phyloP scores from a whole-genome alignment of 306 rosid genomes.

The Vigna reflexopilosa region DNA sequence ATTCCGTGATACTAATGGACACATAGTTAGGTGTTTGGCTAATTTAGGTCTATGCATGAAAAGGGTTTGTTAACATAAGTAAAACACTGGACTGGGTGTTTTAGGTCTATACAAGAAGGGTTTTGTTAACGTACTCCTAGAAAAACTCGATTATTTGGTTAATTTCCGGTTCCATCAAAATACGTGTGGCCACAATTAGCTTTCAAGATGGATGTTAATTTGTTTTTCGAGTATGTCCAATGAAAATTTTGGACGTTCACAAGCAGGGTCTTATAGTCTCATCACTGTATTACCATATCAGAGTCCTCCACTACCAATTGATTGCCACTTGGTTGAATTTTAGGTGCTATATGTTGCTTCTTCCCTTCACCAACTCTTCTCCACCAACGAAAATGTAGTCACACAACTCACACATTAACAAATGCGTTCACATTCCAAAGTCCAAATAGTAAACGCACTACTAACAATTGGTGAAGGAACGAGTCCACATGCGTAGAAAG shows the following conservation, averaged over 20 bases:
- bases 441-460: conserved; percentile 9
- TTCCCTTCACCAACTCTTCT: conserved; percentile 45
- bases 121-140: background rate
- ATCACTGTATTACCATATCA: background rate
- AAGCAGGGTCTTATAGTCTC: background rate
- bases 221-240: background rate
- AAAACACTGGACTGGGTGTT: background rate
- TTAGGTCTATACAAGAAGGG: background rate
- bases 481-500: too few relatives aligned
- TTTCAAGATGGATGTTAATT: background rate
- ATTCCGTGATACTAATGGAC: background rate
- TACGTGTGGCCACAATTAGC: background rate
- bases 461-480: background rate
- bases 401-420: conserved; percentile 9
- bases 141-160: background rate
- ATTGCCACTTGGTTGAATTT: conserved; percentile 18
- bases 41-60: background rate
- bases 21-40: background rate
- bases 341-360: background rate
- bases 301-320: background rate
- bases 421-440: conserved; percentile 25
- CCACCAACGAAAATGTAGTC: conserved; percentile 42
- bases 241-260: background rate
- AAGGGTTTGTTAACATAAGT: background rate
- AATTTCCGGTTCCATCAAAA: background rate